These are phyloP conservation scores for Heterobasidion occidentale DNA, from an alignment of 1,284 basidiomycete genomes.

Conservation along the genomic window DNA sequence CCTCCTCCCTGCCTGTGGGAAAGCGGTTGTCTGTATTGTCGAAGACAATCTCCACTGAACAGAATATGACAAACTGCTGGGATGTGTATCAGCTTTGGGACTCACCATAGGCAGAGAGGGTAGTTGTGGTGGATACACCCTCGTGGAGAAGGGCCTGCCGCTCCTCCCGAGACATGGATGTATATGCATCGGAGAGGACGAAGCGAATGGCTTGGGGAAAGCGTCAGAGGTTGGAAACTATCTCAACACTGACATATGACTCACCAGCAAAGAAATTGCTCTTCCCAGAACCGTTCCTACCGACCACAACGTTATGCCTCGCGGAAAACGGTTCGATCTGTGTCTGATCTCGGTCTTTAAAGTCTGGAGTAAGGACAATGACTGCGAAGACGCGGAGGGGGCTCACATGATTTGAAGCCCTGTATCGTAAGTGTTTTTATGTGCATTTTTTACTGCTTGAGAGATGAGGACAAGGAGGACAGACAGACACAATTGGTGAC, in stretches of 20 bases:
- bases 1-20: constrained; percentile 79
- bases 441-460: constrained; percentile 39
- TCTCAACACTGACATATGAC: constrained; percentile 12
- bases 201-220: constrained; percentile 78
- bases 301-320: constrained; percentile 89
- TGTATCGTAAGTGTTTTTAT: constrained; percentile 93
- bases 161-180: constrained; percentile 91
- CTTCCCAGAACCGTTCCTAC: constrained; percentile 93
- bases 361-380: neutral
- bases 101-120: constrained; percentile 85
- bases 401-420: constrained; percentile 92
- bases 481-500: neutral
- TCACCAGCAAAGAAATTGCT: constrained; percentile 93
- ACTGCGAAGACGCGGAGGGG: neutral
- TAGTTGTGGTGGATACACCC: constrained; percentile 83
- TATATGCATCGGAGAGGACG: constrained; percentile 95
- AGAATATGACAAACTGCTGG: constrained; percentile 13
- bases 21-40: constrained; percentile 90
- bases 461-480: neutral
- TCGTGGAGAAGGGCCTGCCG: constrained; percentile 90
- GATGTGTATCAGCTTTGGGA: neutral
- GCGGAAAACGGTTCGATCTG: constrained; percentile 80
- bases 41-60: constrained; percentile 75
- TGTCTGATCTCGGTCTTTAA: constrained; percentile 69
- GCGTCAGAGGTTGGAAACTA: neutral